Evolutionary conservation across 768 basidiomycete species (phyloP), one percentile per base, ranked within the genome.

Genomic region (Naganishia vishniacii): DNA sequence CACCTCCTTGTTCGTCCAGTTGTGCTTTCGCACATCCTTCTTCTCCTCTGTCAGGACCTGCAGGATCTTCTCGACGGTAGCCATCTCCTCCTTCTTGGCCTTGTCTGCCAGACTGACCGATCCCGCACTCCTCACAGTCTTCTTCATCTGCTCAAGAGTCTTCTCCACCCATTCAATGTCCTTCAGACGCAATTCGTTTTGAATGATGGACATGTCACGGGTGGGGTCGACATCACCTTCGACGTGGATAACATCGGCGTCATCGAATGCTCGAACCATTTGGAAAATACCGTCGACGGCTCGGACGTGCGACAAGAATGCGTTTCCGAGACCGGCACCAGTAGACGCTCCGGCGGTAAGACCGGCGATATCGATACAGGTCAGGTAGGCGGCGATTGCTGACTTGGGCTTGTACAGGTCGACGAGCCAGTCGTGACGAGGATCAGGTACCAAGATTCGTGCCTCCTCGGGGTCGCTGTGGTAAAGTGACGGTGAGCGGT

Each of bases 121-220:
- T 23, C 68, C 62, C 28, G 51, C 58, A 64, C 84, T 79, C 46
- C 90, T 83, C 18, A 85, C 84, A 40, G 79, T 74, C 80, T 87
- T 89, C 79, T 89, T 91, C 68, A 90, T 77, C 47, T 77, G 79
- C 0, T 93, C 93, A 34, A 97, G 77, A 45, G 85, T 79, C 80
- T 98, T 98, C 79, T 97, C 89, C 12, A 91, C 87, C 95, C 95
- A 99, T 73, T 99, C 95, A 68, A 93, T 93, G 78, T 99, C 95
- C 80, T 99, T 99, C 45, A 99, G 80, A 49, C 92, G 83, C 20
- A 99, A 81, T 78, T 99, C 95, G 8, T 85, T 94, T 69, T 87
- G 86, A 73, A 99, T 99, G 72, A 97, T 98, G 68, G 88, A 85
- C 93, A 98, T 97, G 79, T 99, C 95, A 65, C 95, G 87, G 41